Evolutionary conservation across 805 yeast species (phyloP).

Genomic region (Kodamaea nitidulidarum): DNA sequence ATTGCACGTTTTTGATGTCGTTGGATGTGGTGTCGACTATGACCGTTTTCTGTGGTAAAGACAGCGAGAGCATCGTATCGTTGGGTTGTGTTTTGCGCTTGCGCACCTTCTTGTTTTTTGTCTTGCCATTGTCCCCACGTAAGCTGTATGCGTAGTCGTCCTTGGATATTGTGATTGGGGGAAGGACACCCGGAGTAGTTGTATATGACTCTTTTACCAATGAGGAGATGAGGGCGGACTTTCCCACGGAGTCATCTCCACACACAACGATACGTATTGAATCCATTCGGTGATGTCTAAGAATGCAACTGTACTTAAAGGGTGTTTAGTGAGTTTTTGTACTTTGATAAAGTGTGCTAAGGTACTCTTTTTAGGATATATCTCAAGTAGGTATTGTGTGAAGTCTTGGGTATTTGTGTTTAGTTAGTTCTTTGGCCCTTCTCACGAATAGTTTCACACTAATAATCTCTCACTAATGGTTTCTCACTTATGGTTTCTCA

Average conservation of each 20-base stretch:
- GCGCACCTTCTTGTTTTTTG: constrained; percentile 2
- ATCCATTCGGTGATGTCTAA: too few species aligned
- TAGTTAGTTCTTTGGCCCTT: too few species aligned
- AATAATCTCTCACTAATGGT: too few species aligned
- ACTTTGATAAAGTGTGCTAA: too few species aligned
- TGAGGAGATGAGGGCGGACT: constrained; percentile 73
- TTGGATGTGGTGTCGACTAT: constrained; percentile 77
- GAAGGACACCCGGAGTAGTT: constrained; percentile 46
- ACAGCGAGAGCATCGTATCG: constrained; percentile 19
- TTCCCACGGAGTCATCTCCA: constrained; percentile 92
- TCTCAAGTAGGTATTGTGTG: too few species aligned
- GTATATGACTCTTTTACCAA: constrained; percentile 72
- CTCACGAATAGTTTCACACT: too few species aligned
- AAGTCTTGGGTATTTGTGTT: too few species aligned
- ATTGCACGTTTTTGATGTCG: constrained; percentile 56
- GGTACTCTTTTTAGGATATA: too few species aligned
- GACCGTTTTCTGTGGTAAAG: constrained; percentile 50
- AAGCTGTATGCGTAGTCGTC: constrained; percentile 48
- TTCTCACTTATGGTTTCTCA: too few species aligned
- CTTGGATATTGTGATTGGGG: constrained; percentile 79
- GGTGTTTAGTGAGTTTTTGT: too few species aligned
- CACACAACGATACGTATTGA: constrained; percentile 59
- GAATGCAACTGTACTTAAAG: too few species aligned
- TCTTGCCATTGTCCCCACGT: not conserved
- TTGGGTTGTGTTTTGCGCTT: constrained; percentile 4